phyloP scores from a whole-genome alignment of 768 basidiomycete species.

The Ramaria sp. region DNA sequence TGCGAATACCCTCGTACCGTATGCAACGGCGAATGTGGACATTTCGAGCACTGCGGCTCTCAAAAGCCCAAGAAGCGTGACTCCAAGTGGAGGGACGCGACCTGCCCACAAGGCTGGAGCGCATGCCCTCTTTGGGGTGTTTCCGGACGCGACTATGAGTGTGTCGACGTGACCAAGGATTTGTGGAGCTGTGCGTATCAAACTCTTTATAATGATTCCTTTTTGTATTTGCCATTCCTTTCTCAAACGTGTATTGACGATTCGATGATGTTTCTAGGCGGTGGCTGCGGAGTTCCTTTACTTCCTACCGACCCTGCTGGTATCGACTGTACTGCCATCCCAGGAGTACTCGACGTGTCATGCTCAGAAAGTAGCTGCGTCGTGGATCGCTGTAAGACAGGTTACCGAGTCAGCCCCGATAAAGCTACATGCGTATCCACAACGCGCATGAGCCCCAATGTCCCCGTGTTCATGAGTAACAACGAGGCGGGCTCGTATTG shows the following conservation, averaged over 20 bases:
- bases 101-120: constrained; percentile 27
- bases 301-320: constrained; percentile 25
- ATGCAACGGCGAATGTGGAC: constrained; percentile 38
- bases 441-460: not conserved
- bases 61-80: constrained; percentile 18
- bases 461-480: not conserved
- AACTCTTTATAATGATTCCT: too few species aligned
- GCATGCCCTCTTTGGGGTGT: constrained; percentile 35
- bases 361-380: constrained; percentile 33
- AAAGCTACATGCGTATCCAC: constrained; percentile 1
- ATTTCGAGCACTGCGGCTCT: constrained; percentile 18
- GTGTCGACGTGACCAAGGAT: constrained; percentile 33
- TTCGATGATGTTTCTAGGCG: constrained; percentile 23
- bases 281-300: constrained; percentile 31
- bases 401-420: constrained; percentile 17
- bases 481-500: not conserved
- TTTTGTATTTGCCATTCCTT: too few species aligned
- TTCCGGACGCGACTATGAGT: constrained; percentile 32
- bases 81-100: constrained; percentile 10
- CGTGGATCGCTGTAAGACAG: constrained; percentile 34
- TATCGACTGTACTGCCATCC: constrained; percentile 37
- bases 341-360: constrained; percentile 37
- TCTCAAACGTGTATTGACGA: too few species aligned
- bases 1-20: constrained; percentile 30
- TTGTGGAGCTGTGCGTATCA: constrained; percentile 40